Conservation (phyloP, 768 basidiomycete species). For the Boletus subcaerulescens region DNA sequence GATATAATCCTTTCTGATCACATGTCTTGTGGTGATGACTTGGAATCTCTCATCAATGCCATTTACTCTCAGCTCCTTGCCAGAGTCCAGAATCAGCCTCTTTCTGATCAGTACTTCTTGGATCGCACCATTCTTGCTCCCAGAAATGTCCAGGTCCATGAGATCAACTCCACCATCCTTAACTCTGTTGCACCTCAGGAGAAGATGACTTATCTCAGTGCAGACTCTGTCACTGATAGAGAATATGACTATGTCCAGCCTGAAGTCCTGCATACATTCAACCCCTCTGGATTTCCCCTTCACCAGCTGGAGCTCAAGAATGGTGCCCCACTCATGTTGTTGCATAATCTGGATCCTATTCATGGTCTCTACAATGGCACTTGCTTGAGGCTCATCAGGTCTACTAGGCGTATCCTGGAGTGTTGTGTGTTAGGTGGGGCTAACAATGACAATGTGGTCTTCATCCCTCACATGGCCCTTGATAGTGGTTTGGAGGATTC, state of each 20-base stretch:
- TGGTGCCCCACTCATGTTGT: too few species aligned
- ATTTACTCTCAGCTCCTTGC: background rate
- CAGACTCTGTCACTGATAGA: background rate
- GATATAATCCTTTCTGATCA: background rate
- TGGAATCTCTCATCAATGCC: background rate
- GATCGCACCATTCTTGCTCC: background rate
- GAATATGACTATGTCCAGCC: too few species aligned
- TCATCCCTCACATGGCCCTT: slow-evolving; percentile 32
- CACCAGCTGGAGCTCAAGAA: too few species aligned
- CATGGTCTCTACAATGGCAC: too few species aligned
- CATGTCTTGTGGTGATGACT: background rate
- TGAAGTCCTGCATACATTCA: too few species aligned
- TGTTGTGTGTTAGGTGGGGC: too few species aligned
- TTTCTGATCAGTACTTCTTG: background rate
- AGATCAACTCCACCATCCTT: background rate
- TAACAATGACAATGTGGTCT: slow-evolving; percentile 5
- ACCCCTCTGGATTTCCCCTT: too few species aligned
- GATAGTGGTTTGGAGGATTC: slow-evolving; percentile 14
- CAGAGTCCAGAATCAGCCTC: background rate
- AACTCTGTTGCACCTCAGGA: background rate
- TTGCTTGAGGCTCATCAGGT: too few species aligned
- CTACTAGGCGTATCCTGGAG: too few species aligned
- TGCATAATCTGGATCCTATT: too few species aligned
- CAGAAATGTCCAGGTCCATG: background rate
- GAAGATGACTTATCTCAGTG: background rate